phyloP scores from a whole-genome alignment of 257 asterid genomes.

The Capsicum baccatum region DNA sequence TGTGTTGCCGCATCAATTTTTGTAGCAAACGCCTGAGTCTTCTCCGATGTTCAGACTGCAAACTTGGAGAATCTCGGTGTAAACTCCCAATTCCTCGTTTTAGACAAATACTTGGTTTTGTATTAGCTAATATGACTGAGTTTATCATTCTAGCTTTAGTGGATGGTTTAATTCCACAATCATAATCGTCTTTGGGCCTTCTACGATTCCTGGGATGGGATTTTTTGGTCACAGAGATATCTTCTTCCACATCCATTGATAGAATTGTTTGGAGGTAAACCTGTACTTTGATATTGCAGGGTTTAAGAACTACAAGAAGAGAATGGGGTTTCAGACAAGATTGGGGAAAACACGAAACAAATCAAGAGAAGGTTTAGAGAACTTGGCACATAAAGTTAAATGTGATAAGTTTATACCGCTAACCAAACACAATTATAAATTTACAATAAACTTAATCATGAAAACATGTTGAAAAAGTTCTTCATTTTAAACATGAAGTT shows the following conservation, averaged over 20 bases:
- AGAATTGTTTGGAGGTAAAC: neutral
- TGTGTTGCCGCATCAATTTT: slow-evolving; percentile 51
- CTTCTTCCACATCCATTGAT: neutral
- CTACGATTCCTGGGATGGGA: neutral
- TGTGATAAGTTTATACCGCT: no score
- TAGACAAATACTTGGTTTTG: slow-evolving; percentile 66
- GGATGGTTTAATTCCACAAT: slow-evolving; percentile 23
- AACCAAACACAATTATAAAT: no score
- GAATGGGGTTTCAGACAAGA: neutral
- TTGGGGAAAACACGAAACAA: no score
- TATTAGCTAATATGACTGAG: slow-evolving; percentile 44
- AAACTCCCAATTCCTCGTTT: slow-evolving; percentile 49
- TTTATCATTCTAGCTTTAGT: slow-evolving; percentile 39
- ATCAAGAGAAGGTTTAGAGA: no score
- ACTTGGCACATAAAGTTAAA: no score
- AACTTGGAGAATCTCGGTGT: slow-evolving; percentile 43
- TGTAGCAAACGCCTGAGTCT: slow-evolving; percentile 53
- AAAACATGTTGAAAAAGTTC: no score
- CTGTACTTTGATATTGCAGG: neutral
- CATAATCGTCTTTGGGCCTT: slow-evolving; percentile 36
- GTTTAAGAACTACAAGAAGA: neutral
- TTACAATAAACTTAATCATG: no score
- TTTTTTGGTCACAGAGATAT: neutral
- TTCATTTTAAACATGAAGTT: no score
- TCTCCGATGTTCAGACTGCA: slow-evolving; percentile 56